phyloP scores from a whole-genome alignment of 108 stramenopile species.

The Cyclotella baltica region DNA sequence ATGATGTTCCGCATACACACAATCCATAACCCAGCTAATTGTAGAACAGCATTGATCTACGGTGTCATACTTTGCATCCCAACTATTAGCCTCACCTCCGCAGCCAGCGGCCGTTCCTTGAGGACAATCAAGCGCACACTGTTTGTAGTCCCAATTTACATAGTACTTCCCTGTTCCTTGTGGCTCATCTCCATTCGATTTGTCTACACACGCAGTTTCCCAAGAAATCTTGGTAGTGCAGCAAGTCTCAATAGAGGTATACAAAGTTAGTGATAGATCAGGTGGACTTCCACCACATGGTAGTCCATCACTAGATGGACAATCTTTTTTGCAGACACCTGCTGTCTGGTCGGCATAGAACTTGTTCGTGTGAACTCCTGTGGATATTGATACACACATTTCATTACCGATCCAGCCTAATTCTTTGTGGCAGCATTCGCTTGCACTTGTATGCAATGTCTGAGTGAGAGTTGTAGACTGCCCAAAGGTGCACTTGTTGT shows the following conservation, averaged over 20 bases:
- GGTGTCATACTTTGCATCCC: constrained; percentile 9
- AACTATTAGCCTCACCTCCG: constrained; percentile 5
- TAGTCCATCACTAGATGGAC: constrained; percentile 4
- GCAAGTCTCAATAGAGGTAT: constrained; percentile 1
- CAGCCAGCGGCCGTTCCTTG: constrained; percentile 19
- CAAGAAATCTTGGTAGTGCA: constrained; percentile 9
- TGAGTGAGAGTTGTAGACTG: neutral
- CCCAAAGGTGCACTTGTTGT: neutral
- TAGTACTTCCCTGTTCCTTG: constrained; percentile 15
- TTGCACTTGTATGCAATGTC: constrained; percentile 3
- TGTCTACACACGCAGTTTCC: constrained; percentile 17
- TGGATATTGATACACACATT: constrained; percentile 17
- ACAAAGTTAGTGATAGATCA: neutral
- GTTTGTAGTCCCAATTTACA: neutral
- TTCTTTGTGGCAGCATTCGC: neutral
- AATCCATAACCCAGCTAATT: constrained; percentile 18
- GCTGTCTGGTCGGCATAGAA: constrained; percentile 22
- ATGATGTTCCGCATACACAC: no score
- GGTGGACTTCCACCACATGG: constrained; percentile 21
- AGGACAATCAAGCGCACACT: constrained; percentile 20
- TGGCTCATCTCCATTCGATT: constrained; percentile 16
- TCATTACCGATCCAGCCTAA: constrained; percentile 14
- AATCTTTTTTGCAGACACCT: constrained; percentile 16
- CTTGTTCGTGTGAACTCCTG: constrained; percentile 21
- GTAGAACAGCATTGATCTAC: constrained; percentile 9